Evolutionary conservation across 169 alveolate species (phyloP), one percentile per base, ranked within the genome.

Genomic region (Plasmodium sp.): DNA sequence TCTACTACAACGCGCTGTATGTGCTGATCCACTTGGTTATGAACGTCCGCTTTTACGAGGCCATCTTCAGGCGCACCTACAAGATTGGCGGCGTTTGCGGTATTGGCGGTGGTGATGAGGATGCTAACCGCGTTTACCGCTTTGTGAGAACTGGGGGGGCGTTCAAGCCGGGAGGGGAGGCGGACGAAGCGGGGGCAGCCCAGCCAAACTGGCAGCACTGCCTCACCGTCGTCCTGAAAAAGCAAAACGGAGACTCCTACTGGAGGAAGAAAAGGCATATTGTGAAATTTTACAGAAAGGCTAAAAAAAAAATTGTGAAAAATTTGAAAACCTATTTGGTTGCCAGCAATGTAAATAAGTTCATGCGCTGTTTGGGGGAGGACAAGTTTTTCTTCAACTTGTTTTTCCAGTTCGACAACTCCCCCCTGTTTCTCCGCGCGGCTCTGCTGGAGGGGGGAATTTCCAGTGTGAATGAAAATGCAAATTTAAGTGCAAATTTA

Each of bases 1-100:
- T 90, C 36, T 90, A 90, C 67, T 90, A 90, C 36, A 90, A 79
- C 77, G 45, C 71, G 39, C 72, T 90, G 41, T 90, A 90, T 90
- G 12, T 90, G 14, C 67, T 90, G 6, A 80, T 90, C 33, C 91
- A 90, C 80, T 33, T 90, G 4, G 33, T 90, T 43, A 5, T 80
- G 51, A 90, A 90, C 31, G 79, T 90, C 34, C 83, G 79, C 16
- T 90, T 80, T 80, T 90, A 90, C 33, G 48, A 90, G 31, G 41
- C 77, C 16, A n/a, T 90, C 34, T 80, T 80, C 62, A 22, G 31
- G 51, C 80, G 72, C 12, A 80, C 94, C 3, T 80, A 90, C 62
- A 90, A 90, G 73, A 6, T 2, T n/a, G 31, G 9, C 5, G 22
- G 18, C 14, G 18, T 2, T 36, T 16, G 83, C 51, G 36, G 31